phyloP scores from a whole-genome alignment of 2,329 filamentous ascomycete species.

The Herpotrichia juniperi region DNA sequence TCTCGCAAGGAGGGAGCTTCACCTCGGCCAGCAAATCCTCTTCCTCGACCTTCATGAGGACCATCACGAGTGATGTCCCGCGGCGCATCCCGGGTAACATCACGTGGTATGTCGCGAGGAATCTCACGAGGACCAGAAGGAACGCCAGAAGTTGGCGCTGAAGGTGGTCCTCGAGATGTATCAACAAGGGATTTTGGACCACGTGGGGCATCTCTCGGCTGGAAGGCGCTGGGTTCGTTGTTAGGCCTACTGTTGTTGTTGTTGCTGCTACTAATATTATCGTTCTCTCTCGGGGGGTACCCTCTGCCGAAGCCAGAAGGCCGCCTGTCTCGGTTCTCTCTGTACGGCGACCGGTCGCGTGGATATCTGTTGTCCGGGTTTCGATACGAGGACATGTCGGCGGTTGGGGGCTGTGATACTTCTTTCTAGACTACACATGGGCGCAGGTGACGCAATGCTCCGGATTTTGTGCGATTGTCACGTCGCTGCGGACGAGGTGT shows the following conservation, averaged over 20 bases:
- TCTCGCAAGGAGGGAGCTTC: constrained; percentile 68
- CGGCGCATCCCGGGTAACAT: constrained; percentile 9
- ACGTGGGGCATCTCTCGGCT: constrained; percentile 70
- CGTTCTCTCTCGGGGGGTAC: constrained; percentile 57
- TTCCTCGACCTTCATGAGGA: constrained; percentile 59
- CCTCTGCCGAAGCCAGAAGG: constrained; percentile 67
- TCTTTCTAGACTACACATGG: constrained; percentile 22
- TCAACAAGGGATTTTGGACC: constrained; percentile 82
- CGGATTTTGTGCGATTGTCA: too few relatives aligned
- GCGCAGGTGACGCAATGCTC: constrained; percentile 5
- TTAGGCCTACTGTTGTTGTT: constrained; percentile 34
- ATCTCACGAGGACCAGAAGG: constrained; percentile 50
- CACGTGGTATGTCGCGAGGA: constrained; percentile 37
- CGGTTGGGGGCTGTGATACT: constrained; percentile 2
- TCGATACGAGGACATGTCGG: constrained; percentile 42
- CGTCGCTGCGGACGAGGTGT: too few relatives aligned
- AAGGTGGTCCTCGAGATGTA: constrained; percentile 51
- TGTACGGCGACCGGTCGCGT: constrained; percentile 60
- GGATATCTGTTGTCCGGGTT: constrained; percentile 46
- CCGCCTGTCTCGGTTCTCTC: constrained; percentile 63
- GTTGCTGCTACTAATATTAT: constrained; percentile 40
- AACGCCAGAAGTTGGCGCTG: constrained; percentile 34
- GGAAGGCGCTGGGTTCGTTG: constrained; percentile 34
- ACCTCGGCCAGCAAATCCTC: constrained; percentile 63
- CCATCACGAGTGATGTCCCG: constrained; percentile 15